Evolutionary conservation across 176 grass and related monocot species (phyloP), one percentile per base, ranked within the genome.

Genomic region (Thalia dealbata): DNA sequence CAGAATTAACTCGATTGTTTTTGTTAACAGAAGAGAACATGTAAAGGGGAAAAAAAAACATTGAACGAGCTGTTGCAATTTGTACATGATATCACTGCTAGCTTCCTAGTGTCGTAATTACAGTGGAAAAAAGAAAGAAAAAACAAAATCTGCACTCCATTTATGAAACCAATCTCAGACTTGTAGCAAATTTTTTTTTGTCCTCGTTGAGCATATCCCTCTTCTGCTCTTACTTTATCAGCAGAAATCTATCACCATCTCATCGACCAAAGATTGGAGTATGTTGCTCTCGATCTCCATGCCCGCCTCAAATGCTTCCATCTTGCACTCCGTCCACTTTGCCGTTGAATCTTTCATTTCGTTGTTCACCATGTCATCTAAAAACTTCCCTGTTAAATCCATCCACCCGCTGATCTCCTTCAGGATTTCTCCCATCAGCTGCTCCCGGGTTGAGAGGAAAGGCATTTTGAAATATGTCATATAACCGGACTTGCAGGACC

Each of bases 261-360:
- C 95, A 58, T 74, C 30, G 19, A 86, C 78, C 35, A 99, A 69
- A 51, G 83, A 76, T 27, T 70, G 82, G 30, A 99, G 52, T 9
- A 99, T 67, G 52, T 91, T 85, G 22, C 63, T 80, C 30, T 91
- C 87, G 44, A 99, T 93, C 76, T 85, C 85, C 18, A 54, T 74
- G 3, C 83, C 74, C 3, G 92, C 82, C 60, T 70, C 78, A 56
- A 86, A 79, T 68, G 69, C 86, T 26, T 88, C 86, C 0, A 69
- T 41, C 29, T 46, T 56, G 14, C 38, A 69, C 5, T 28, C 32
- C 50, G 82, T 43, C 44, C 85, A 73, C 0, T 51, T 66, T 71
- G 76, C 71, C 0, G 70, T 69, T 64, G 73, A 66, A 24, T 52
- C 46, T 45, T 80, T 79, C 13, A 91, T 76, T 12, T 91, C 95